Conservation (phyloP, 345 rosid species). For the Hibiscus mutabilis region DNA sequence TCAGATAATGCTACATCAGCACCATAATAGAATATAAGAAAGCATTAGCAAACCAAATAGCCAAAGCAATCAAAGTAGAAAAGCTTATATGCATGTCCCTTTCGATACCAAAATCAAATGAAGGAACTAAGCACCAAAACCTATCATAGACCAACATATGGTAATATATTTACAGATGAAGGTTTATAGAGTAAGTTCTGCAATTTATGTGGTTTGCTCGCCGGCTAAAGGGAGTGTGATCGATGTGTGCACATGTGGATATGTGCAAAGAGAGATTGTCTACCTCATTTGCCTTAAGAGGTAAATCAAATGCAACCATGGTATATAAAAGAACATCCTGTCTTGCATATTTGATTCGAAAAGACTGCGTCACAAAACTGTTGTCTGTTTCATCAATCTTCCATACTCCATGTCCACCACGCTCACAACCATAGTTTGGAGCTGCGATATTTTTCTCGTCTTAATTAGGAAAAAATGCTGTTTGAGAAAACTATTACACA, state of each 20-base stretch:
- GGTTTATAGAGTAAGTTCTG: not conserved
- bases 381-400: constrained; percentile 74
- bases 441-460: constrained; percentile 30
- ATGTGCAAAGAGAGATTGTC: not conserved
- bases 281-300: constrained; percentile 58
- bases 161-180: not conserved
- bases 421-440: constrained; percentile 47
- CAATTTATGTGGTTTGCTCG: not conserved
- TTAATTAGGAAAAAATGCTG: not conserved
- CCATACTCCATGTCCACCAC: constrained; percentile 62
- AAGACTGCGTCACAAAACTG: constrained; percentile 85
- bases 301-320: constrained; percentile 72
- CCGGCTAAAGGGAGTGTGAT: not conserved
- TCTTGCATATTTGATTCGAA: constrained; percentile 80
- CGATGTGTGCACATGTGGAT: not conserved
- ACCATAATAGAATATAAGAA: not conserved
- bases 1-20: constrained; percentile 12
- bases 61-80: not conserved
- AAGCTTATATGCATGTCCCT: not conserved
- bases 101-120: not conserved
- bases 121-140: not conserved
- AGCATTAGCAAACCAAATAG: not conserved
- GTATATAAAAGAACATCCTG: constrained; percentile 74
- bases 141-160: not conserved
- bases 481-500: not conserved